Base-by-base conservation (phyloP, 495 filamentous ascomycete genomes). In the Lophium mytilinum region DNA sequence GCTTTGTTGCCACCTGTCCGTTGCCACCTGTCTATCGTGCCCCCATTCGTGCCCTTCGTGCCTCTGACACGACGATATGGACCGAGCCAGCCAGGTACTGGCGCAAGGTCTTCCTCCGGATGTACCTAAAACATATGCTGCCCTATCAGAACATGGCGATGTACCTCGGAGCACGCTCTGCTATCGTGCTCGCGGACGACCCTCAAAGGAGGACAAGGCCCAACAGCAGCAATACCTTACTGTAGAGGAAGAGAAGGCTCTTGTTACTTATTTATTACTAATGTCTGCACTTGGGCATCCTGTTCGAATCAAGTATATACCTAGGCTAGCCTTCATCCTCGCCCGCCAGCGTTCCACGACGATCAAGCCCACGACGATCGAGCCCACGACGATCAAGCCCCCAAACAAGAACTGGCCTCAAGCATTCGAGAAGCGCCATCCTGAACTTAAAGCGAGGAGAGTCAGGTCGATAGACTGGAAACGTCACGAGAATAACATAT, bases 21-120 rank as follows among this genome's bases (percentile, higher is more conserved):
- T 30, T 30, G 24, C 24, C 24, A 30, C 24, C 24, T 30, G 24
- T 30, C 24, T 30, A 30, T 30, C 24, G 24, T 30, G 24, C 24
- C 24, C 24, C 24, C 24, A 30, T 30, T 30, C 24, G 24, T 30
- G 24, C 24, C 24, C 24, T 30, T 30, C 24, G 24, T 30, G 24
- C 24, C 24, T 30, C 24, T 30, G 24, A 30, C 24, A 30, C 24
- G 24, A 30, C 24, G 24, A 30, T 37, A 62, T 58, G 48, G 55
- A 65, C 39, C 24, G 59, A 59, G 63, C 50, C 51, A 62, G 63
- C 40, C 41, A 51, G 34, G 59, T 47, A 43, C 59, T 65, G 21
- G 17, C 55, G 39, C 35, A 65, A 58, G 39, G 55, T 43, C 45
- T 59, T 14, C 33, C 49, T 55, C 40, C 42, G n/a, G 34, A 42